Base-by-base conservation (phyloP, 805 yeast genomes). In the Candida qinlingensis region DNA sequence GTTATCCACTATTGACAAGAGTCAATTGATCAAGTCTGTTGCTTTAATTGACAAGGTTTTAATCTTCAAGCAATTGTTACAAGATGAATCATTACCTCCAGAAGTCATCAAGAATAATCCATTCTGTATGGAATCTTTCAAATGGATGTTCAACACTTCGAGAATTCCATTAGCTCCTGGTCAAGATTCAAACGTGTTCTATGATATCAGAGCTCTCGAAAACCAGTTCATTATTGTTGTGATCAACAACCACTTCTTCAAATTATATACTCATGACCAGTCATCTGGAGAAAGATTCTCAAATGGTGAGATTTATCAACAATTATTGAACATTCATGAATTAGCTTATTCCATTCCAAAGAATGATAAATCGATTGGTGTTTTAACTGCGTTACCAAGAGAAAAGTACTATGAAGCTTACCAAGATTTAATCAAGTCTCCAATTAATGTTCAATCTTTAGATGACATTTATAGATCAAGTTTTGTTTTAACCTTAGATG, bases 61-160 rank as follows among this genome's bases (percentile, higher is more conserved):
- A 36, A 75, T 80, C 54, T 92, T 89, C 65, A 77, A 81, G 73
- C 75, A 75, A 50, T 63, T 76, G 44, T 75, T 89, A 48, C 92
- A 85, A 62, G 69, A 70, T 52, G 91, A 87, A 67, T 72, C 85
- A 12, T 73, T 92, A 57, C 88, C 83, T 48, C 87, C 96, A 5
- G 98, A 92, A 67, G 67, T 71, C 49, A 71, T 88, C 63, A 86
- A 80, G 69, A 83, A 81, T 46, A 74, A 73, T 55, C 96, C 97
- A n/a, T 85, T 81, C 63, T 92, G 97, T 69, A 92, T 92, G 98
- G 90, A 88, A 66, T 83, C 95, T 34, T 91, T 88, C 77, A 80
- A 79, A 61, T 79, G 81, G 72, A 85, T 92, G 96, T 92, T 92
- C 75, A 88, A 90, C 73, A 87, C 85, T 63, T 79, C 87, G 49